Conservation (phyloP, 345 rosid species). For the Populus ilicifolia region DNA sequence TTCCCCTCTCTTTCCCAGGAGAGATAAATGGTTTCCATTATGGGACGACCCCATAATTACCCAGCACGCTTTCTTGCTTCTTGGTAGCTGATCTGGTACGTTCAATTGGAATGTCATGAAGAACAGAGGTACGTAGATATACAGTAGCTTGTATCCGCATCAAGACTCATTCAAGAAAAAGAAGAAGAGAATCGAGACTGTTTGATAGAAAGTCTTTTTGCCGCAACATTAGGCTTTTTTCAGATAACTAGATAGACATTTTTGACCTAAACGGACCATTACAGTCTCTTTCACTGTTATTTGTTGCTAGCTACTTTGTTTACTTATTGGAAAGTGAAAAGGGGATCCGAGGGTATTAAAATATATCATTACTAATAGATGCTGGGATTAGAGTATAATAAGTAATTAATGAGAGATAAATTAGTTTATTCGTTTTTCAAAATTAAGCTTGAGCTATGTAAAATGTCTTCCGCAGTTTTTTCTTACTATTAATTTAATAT, state of each 20-base stretch:
- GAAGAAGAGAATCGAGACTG: neutral
- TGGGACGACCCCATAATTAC: neutral
- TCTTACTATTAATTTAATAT: too few relatives aligned
- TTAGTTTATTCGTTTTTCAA: too few relatives aligned
- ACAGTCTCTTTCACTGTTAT: neutral
- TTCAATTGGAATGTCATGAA: neutral
- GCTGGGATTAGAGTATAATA: neutral
- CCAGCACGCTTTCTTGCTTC: neutral
- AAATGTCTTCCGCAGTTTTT: neutral
- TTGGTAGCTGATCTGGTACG: neutral
- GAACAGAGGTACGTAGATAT: neutral
- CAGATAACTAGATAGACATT: neutral
- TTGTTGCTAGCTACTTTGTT: neutral
- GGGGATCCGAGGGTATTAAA: neutral
- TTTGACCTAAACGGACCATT: neutral
- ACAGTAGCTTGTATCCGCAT: neutral
- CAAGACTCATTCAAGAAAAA: neutral
- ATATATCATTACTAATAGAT: neutral
- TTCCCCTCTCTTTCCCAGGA: neutral
- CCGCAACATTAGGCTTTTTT: neutral
- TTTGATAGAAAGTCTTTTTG: neutral
- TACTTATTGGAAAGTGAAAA: neutral
- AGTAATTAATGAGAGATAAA: too few relatives aligned
- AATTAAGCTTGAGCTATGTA: too few relatives aligned
- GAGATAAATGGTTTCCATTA: neutral